Conservation (phyloP, 1,284 basidiomycete genomes). For the Irpex rosettiformis region DNA sequence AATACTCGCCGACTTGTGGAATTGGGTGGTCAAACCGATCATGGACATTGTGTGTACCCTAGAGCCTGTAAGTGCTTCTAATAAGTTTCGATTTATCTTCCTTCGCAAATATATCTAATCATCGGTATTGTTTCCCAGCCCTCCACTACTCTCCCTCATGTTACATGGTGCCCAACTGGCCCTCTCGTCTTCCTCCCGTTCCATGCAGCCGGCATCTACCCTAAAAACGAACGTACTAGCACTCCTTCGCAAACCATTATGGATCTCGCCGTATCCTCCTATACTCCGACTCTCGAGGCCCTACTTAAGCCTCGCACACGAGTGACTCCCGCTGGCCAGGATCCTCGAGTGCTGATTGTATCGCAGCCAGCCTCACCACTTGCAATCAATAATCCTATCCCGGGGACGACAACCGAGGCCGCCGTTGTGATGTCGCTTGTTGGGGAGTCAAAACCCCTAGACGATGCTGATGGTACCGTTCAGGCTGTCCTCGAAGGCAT, state of each 20-base stretch:
- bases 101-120: too few relatives aligned
- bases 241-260: background rate
- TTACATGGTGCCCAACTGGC: background rate
- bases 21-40: background rate
- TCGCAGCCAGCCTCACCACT: background rate
- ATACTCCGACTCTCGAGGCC: background rate
- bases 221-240: background rate
- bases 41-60: background rate
- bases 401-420: background rate
- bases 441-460: background rate
- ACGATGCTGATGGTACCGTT: background rate
- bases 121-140: too few relatives aligned
- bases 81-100: background rate
- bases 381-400: background rate
- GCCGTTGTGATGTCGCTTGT: background rate
- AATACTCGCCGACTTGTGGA: too few relatives aligned
- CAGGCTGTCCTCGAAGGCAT: conserved; percentile 9
- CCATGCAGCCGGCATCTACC: background rate
- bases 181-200: background rate
- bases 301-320: background rate
- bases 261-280: background rate
- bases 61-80: background rate
- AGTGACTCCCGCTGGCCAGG: background rate
- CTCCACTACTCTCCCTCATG: background rate
- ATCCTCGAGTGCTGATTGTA: background rate